A percentile compares a stretch with the other conserved stretches of the same genome.
phyloP scores from a whole-genome alignment of 2,329 filamentous ascomycete species.

The Periconia macrospinosa region DNA sequence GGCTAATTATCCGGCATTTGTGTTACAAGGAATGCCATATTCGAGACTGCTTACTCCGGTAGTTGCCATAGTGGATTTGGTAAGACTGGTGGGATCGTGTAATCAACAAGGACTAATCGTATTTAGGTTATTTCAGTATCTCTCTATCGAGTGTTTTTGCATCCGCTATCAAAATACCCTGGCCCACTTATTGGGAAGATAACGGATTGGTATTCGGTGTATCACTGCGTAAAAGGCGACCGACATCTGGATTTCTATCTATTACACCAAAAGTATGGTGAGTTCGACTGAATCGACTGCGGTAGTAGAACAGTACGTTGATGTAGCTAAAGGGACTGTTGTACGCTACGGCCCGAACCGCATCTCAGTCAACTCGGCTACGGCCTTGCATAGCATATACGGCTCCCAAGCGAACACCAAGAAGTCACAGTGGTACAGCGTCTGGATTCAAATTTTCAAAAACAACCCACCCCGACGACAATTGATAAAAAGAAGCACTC shows the following conservation, averaged over 20 bases:
- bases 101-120: too few relatives aligned
- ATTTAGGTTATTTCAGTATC: background rate
- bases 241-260: slow-evolving; percentile 57
- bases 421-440: slow-evolving; percentile 1
- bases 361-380: slow-evolving; percentile 5
- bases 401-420: slow-evolving; percentile 7
- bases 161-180: background rate
- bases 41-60: too few relatives aligned
- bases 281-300: too few relatives aligned
- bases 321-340: background rate
- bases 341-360: slow-evolving; percentile 12
- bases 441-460: background rate
- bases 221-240: slow-evolving; percentile 51
- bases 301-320: too few relatives aligned
- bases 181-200: background rate
- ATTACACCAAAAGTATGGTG: slow-evolving; percentile 58
- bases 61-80: too few relatives aligned
- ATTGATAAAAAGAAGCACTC: slow-evolving; percentile 5
- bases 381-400: slow-evolving; percentile 8
- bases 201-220: slow-evolving; percentile 38
- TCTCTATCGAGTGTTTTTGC: background rate
- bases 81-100: too few relatives aligned
- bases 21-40: too few relatives aligned
- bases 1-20: too few relatives aligned
- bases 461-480: background rate